Evolutionary conservation across 73 alveolate species (phyloP).

Genomic region (Uronychia setigera): DNA sequence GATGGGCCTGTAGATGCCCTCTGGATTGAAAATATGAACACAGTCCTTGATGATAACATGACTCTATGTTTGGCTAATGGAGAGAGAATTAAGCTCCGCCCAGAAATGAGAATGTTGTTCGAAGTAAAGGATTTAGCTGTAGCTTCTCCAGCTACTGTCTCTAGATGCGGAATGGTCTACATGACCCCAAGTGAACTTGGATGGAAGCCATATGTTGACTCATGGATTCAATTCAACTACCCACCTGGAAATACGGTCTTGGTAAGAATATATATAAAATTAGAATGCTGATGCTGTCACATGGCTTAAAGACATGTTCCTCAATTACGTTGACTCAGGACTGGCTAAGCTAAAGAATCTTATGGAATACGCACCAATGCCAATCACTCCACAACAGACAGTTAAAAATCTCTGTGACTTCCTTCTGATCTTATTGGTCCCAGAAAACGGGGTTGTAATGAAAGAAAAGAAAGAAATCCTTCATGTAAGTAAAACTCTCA

Average conservation of each 20-base stretch:
- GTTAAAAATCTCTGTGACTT: conserved; percentile 58
- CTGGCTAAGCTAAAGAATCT: conserved; percentile 11
- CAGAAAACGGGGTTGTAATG: conserved; percentile 24
- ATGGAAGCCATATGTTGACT: conserved; percentile 92
- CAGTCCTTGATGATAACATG: conserved; percentile 90
- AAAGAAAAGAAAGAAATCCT: conserved; percentile 43
- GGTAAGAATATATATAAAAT: no score
- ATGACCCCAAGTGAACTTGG: conserved; percentile 90
- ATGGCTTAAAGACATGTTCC: conserved; percentile 45
- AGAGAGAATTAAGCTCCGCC: conserved; percentile 85
- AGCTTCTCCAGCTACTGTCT: conserved; percentile 91
- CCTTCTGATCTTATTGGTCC: conserved; percentile 42
- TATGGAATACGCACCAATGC: conserved; percentile 61
- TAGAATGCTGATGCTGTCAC: conserved; percentile 59
- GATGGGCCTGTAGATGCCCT: conserved; percentile 95
- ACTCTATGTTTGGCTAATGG: conserved; percentile 92
- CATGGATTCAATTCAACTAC: conserved; percentile 88
- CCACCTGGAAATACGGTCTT: conserved; percentile 53
- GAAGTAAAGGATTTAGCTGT: conserved; percentile 90
- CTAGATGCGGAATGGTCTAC: conserved; percentile 91
- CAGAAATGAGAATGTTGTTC: conserved; percentile 80
- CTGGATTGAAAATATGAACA: conserved; percentile 95
- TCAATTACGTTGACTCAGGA: conserved; percentile 36
- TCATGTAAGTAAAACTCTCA: conserved; percentile 5
- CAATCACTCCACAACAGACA: conserved; percentile 35